Conservation (phyloP, 2,329 filamentous ascomycete genomes). For the Colletotrichum trifolii region DNA sequence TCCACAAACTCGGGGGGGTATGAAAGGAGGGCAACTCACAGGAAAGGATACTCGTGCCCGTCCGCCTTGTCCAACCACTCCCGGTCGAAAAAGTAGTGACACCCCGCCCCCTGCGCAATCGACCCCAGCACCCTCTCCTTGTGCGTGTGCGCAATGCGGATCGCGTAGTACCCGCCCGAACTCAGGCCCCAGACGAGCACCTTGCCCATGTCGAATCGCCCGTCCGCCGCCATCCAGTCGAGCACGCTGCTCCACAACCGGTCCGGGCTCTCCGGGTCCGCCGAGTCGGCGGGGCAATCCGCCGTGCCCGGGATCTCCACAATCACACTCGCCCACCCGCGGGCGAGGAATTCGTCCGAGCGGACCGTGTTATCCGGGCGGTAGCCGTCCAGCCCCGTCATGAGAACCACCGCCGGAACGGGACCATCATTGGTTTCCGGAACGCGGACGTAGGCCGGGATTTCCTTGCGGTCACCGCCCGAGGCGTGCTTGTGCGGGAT, state of each 20-base stretch:
- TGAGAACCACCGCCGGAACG: conserved; percentile 62
- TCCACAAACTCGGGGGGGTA: not conserved
- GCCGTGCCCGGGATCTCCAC: conserved; percentile 64
- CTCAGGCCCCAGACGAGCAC: conserved; percentile 74
- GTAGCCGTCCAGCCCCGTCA: conserved; percentile 73
- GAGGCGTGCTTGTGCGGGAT: conserved; percentile 68
- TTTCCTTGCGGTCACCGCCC: conserved; percentile 61
- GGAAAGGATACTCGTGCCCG: conserved; percentile 74
- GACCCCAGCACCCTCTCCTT: conserved; percentile 60
- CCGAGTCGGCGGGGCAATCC: conserved; percentile 72
- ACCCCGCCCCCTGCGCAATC: conserved; percentile 69
- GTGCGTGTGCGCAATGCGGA: conserved; percentile 77
- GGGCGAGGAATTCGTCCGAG: conserved; percentile 69
- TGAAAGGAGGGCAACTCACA: conserved; percentile 46
- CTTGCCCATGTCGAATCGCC: conserved; percentile 65
- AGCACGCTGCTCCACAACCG: conserved; percentile 72
- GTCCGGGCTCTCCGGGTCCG: conserved; percentile 69
- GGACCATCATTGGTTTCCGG: conserved; percentile 49
- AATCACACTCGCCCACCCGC: conserved; percentile 72
- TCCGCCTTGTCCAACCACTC: conserved; percentile 70
- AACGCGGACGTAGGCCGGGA: conserved; percentile 74
- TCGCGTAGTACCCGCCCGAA: conserved; percentile 75
- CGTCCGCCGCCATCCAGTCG: conserved; percentile 64
- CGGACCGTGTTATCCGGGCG: conserved; percentile 71
- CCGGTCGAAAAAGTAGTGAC: conserved; percentile 63